Evolutionary conservation across 2,329 filamentous ascomycete genomes (phyloP).

Genomic region (Tolypocladium pustulatum): DNA sequence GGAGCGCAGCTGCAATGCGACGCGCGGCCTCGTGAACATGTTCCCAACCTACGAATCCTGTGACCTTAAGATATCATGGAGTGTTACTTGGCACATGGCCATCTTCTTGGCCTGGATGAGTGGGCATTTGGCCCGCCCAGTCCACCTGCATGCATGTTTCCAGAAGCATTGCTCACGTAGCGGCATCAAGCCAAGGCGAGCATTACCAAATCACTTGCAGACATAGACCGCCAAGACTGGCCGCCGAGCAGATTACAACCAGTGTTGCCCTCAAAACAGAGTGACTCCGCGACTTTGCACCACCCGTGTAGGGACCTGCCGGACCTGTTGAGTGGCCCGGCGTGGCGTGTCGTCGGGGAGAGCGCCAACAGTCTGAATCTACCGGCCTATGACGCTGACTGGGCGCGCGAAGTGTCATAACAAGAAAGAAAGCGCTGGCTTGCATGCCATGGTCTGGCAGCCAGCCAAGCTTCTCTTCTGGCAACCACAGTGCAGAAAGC

Average conservation of each 20-base stretch:
- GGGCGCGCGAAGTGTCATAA: background rate
- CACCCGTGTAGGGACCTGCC: background rate
- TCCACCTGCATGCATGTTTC: background rate
- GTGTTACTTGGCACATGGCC: background rate
- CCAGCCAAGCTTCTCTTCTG: background rate
- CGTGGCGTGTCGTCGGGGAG: background rate
- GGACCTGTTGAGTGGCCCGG: background rate
- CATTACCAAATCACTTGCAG: background rate
- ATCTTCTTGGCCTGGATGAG: background rate
- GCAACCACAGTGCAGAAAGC: background rate
- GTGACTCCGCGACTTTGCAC: background rate
- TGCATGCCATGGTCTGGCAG: background rate
- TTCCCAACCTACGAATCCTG: background rate
- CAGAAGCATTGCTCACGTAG: background rate
- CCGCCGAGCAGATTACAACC: background rate
- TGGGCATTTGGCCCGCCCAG: background rate
- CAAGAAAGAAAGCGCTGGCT: background rate
- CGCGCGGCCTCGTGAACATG: background rate
- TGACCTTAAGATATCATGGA: background rate
- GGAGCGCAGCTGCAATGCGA: background rate
- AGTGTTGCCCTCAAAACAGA: background rate
- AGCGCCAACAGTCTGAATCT: background rate
- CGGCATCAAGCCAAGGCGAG: background rate
- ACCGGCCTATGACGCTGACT: background rate
- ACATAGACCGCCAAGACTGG: background rate